These are phyloP conservation scores for Blastobotrys parvus DNA, from an alignment of 805 yeast species.

Conservation along the genomic window DNA sequence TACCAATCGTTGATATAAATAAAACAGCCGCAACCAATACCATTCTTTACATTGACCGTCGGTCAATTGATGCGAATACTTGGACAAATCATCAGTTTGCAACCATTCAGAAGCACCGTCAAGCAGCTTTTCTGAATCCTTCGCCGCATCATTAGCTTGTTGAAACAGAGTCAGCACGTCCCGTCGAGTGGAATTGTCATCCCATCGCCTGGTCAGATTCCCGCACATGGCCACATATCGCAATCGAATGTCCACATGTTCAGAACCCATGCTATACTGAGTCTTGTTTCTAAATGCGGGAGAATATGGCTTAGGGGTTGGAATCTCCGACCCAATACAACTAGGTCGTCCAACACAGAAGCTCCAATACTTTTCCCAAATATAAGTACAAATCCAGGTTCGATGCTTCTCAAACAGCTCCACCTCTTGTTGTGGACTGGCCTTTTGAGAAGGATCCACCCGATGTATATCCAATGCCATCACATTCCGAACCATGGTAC, in stretches of 20 bases:
- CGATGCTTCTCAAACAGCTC: slow-evolving; percentile 7
- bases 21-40: slow-evolving; percentile 4
- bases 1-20: neutral
- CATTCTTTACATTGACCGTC: slow-evolving; percentile 3
- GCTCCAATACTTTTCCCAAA: slow-evolving; percentile 9
- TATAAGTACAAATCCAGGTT: slow-evolving; percentile 5
- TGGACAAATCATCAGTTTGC: neutral
- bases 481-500: slow-evolving; percentile 4
- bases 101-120: neutral
- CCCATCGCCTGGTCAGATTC: neutral
- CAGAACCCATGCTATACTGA: neutral
- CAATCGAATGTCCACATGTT: neutral
- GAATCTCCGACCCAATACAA: neutral
- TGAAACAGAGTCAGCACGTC: neutral
- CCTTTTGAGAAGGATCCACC: neutral
- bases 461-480: slow-evolving; percentile 6
- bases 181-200: neutral
- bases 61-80: neutral
- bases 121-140: neutral
- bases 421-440: neutral
- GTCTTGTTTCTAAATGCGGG: slow-evolving; percentile 2
- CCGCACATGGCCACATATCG: neutral
- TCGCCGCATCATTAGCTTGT: neutral
- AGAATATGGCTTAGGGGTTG: slow-evolving; percentile 1
- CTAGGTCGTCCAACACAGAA: slow-evolving; percentile 6